Conservation (phyloP, 139 green algal genomes). For the Micractinium sp. region DNA sequence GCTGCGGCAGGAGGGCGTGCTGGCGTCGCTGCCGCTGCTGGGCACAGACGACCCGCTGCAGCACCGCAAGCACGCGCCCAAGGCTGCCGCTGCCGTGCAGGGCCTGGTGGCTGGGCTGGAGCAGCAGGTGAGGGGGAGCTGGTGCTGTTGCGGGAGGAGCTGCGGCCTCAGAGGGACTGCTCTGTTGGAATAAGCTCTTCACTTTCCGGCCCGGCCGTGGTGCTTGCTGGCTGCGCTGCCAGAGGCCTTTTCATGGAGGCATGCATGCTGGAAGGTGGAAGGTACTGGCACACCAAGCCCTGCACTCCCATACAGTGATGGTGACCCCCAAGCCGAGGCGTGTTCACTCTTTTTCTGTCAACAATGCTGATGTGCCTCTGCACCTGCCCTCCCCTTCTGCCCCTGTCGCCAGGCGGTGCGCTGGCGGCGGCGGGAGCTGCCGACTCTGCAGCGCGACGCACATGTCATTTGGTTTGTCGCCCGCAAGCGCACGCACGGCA, state of each 20-base stretch:
- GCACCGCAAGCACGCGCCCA: not conserved
- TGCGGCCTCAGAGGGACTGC: not conserved
- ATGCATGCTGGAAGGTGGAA: too few relatives aligned
- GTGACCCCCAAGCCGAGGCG: too few relatives aligned
- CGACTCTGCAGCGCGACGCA: not conserved
- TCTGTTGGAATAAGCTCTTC: not conserved
- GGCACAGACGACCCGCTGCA: not conserved
- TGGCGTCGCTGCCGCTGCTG: not conserved
- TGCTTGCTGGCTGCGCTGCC: too few relatives aligned
- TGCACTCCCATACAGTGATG: too few relatives aligned
- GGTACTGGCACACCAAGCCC: too few relatives aligned
- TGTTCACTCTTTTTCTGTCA: too few relatives aligned
- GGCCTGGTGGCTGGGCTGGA: not conserved
- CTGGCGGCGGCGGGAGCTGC: constrained; percentile 3
- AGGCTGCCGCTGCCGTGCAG: not conserved
- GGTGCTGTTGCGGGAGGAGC: too few relatives aligned
- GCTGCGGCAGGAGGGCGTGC: not conserved
- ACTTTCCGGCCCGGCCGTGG: not conserved
- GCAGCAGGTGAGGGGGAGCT: not conserved
- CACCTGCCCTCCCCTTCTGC: not conserved
- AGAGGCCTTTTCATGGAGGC: too few relatives aligned
- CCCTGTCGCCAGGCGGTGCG: not conserved
- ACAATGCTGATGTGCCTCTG: not conserved
- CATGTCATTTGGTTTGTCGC: constrained; percentile 8
- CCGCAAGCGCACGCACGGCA: not conserved